Evolutionary conservation across 495 filamentous ascomycete species (phyloP).

Genomic region (Aspergillus carlsbadensis): DNA sequence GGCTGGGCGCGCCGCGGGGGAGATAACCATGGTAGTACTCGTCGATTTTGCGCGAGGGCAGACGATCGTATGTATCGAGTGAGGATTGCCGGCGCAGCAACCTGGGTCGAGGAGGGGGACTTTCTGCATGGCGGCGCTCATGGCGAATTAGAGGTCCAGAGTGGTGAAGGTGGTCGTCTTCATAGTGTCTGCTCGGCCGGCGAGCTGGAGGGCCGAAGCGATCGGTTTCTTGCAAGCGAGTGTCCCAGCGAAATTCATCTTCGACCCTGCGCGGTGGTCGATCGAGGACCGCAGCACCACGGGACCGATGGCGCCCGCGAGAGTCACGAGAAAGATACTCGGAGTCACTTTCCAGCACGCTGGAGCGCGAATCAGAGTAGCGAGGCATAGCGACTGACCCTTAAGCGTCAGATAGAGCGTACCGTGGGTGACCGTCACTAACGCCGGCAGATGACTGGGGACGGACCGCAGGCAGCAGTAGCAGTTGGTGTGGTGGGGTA

Average conservation of each 20-base stretch:
- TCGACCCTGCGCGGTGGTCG: conserved; percentile 41
- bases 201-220: conserved; percentile 55
- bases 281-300: conserved; percentile 43
- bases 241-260: conserved; percentile 50
- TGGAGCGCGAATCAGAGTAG: conserved; percentile 46
- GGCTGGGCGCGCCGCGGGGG: conserved; percentile 36
- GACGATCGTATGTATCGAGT: conserved; percentile 71
- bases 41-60: conserved; percentile 57
- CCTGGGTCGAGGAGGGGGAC: conserved; percentile 52
- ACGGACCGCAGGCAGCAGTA: conserved; percentile 15
- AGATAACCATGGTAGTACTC: conserved; percentile 41
- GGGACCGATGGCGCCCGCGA: conserved; percentile 41
- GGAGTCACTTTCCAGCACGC: conserved; percentile 46
- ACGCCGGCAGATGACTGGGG: conserved; percentile 27
- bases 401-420: conserved; percentile 16
- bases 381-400: conserved; percentile 40
- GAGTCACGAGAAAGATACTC: conserved; percentile 49
- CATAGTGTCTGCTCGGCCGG: conserved; percentile 43
- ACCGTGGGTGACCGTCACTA: conserved; percentile 35
- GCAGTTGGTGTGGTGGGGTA: conserved; percentile 10
- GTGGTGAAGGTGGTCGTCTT: conserved; percentile 50
- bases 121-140: conserved; percentile 39
- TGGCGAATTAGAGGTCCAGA: conserved; percentile 39
- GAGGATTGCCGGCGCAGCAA: conserved; percentile 65
- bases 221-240: conserved; percentile 54